phyloP scores from a whole-genome alignment of 2,329 filamentous ascomycete genomes.

The Colletotrichum graminicola region DNA sequence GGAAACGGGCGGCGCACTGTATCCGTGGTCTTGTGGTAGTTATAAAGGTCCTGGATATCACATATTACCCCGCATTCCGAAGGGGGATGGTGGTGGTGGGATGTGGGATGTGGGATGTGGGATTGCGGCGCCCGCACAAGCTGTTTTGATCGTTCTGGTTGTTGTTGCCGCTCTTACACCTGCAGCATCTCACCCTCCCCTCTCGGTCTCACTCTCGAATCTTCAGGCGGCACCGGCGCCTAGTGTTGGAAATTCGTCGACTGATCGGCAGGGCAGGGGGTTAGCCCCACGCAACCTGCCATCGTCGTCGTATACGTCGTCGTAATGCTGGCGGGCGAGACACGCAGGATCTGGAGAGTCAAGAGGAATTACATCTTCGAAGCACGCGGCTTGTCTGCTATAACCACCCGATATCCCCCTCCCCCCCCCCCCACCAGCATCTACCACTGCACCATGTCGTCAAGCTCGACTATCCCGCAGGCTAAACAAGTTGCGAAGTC shows the following conservation, averaged over 20 bases:
- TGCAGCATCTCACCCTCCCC: not conserved
- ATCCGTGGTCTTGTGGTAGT: not conserved
- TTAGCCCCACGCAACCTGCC: not conserved
- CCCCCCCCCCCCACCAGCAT: too few relatives aligned
- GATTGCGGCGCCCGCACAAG: slow-evolving; percentile 11
- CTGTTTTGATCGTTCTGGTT: not conserved
- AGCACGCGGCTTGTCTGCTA: not conserved
- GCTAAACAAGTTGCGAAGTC: not conserved
- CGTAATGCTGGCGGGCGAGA: not conserved
- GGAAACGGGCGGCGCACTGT: slow-evolving; percentile 1
- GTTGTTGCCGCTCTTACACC: not conserved
- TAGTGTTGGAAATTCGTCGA: slow-evolving; percentile 28
- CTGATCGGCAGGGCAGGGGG: slow-evolving; percentile 1
- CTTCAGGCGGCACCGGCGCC: slow-evolving; percentile 33
- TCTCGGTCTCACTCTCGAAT: not conserved
- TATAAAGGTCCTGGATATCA: not conserved
- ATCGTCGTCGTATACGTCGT: not conserved
- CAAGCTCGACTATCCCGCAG: slow-evolving; percentile 2
- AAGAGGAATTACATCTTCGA: not conserved
- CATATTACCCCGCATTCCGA: slow-evolving; percentile 22
- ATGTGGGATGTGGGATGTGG: not conserved
- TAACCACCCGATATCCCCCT: not conserved
- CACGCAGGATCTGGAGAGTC: not conserved
- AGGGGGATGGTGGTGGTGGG: not conserved
- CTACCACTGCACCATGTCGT: not conserved